A percentile compares a stretch with the other conserved stretches of the same genome.
These are phyloP conservation scores for Colletotrichum lentis DNA, from an alignment of 2,329 filamentous ascomycete species.

Conservation along the genomic window DNA sequence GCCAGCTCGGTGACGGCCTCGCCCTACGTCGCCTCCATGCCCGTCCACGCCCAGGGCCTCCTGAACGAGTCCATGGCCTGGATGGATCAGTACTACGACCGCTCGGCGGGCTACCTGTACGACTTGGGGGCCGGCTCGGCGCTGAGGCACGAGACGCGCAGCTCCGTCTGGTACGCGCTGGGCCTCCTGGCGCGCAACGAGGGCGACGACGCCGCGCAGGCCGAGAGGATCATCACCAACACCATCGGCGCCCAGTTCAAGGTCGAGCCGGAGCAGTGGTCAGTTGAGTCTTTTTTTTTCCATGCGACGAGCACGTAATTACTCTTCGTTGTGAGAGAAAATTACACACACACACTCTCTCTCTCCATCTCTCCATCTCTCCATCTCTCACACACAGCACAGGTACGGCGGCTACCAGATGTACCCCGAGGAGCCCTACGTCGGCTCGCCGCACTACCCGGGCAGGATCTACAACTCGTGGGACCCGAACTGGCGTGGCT, in stretches of 20 bases:
- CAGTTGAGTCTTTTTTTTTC: constrained; percentile 42
- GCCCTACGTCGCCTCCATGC: constrained; percentile 37
- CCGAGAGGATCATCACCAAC: constrained; percentile 62
- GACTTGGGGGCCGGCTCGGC: constrained; percentile 55
- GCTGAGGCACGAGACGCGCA: constrained; percentile 64
- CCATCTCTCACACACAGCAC: not conserved
- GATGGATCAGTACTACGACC: constrained; percentile 65
- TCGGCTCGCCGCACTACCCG: constrained; percentile 61
- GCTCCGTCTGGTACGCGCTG: constrained; percentile 66
- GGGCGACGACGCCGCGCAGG: constrained; percentile 57
- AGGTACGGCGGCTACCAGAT: constrained; percentile 61
- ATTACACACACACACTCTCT: too few species aligned
- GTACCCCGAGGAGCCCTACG: constrained; percentile 65
- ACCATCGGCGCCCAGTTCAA: constrained; percentile 63
- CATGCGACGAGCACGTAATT: too few species aligned
- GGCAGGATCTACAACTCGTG: constrained; percentile 63
- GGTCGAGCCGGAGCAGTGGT: constrained; percentile 63
- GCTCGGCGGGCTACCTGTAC: constrained; percentile 61
- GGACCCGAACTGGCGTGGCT: constrained; percentile 72
- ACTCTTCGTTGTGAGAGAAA: too few species aligned
- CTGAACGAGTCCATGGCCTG: constrained; percentile 62
- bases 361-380: not conserved
- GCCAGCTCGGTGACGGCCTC: constrained; percentile 28
- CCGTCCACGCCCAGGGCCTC: constrained; percentile 48
- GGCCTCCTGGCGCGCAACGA: constrained; percentile 65